Conservation (phyloP, 2,329 filamentous ascomycete genomes). For the Diaporthe ilicicola region DNA sequence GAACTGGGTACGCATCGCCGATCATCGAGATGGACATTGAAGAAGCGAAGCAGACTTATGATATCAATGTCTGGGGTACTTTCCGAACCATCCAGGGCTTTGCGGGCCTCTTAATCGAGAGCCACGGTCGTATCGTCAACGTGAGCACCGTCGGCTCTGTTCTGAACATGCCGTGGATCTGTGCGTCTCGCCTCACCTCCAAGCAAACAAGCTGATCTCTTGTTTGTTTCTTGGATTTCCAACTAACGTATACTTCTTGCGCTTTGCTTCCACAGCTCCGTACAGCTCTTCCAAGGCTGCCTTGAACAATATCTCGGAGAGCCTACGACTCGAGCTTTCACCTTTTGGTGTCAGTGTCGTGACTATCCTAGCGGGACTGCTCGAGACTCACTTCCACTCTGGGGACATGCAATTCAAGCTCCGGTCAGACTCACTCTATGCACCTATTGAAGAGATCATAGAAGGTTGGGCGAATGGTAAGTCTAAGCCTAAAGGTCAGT, state of each 20-base stretch:
- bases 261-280: not conserved
- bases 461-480: conserved; percentile 33
- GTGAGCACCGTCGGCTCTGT: not conserved
- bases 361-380: not conserved
- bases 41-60: conserved; percentile 39
- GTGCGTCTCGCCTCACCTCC: too few relatives aligned
- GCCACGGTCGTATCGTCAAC: not conserved
- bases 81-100: conserved; percentile 31
- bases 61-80: conserved; percentile 43
- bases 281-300: conserved; percentile 36
- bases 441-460: not conserved
- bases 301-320: conserved; percentile 36
- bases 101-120: not conserved
- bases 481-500: conserved; percentile 30
- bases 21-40: conserved; percentile 40
- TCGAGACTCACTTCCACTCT: not conserved
- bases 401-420: not conserved
- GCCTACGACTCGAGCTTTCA: conserved; percentile 40
- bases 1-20: not conserved
- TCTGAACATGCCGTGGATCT: not conserved
- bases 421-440: not conserved
- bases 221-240: too few relatives aligned
- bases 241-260: too few relatives aligned
- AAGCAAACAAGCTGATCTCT: too few relatives aligned
- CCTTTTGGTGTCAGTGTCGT: conserved; percentile 41